Evolutionary conservation across 352 stramenopile genomes (phyloP).

Genomic region (Phytopythium kandeliae): DNA sequence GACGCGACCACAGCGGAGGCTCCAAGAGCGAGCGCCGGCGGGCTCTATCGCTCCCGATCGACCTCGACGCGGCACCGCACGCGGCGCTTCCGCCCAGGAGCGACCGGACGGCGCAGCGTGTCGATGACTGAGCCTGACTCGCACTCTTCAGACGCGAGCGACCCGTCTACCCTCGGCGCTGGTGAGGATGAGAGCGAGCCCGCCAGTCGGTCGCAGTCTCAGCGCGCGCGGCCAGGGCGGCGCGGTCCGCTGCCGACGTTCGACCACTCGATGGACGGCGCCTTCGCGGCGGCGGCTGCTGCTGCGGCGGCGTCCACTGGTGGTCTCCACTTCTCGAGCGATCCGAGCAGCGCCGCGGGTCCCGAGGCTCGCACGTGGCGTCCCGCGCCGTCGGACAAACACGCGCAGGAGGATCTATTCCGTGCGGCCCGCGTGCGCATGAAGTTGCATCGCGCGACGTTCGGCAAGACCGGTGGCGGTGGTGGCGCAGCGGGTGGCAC

Average conservation of each 20-base stretch:
- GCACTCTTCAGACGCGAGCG: not conserved
- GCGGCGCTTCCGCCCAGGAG: slow-evolving; percentile 23
- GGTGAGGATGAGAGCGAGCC: not conserved
- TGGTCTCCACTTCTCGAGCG: not conserved
- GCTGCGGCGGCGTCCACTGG: slow-evolving; percentile 2
- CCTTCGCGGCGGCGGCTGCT: slow-evolving; percentile 14
- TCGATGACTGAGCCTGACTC: slow-evolving; percentile 4
- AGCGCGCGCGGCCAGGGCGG: not conserved
- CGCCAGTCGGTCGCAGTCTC: not conserved
- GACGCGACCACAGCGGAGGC: not conserved
- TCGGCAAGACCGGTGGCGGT: slow-evolving; percentile 26
- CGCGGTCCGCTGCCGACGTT: slow-evolving; percentile 30
- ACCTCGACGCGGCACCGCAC: slow-evolving; percentile 6
- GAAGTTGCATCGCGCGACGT: slow-evolving; percentile 64
- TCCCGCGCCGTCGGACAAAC: slow-evolving; percentile 39
- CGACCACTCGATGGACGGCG: slow-evolving; percentile 24
- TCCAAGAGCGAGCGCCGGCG: not conserved
- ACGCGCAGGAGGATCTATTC: slow-evolving; percentile 76
- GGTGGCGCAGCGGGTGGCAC: slow-evolving; percentile 13
- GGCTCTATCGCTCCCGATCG: slow-evolving; percentile 2
- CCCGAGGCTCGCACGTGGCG: slow-evolving; percentile 27
- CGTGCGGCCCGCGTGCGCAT: slow-evolving; percentile 67
- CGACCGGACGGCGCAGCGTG: slow-evolving; percentile 1
- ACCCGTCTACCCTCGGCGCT: not conserved
- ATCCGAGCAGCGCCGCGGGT: not conserved